These are phyloP conservation scores for Ophiostoma angusticollis DNA, from an alignment of 2,329 filamentous ascomycete genomes.

Conservation along the genomic window DNA sequence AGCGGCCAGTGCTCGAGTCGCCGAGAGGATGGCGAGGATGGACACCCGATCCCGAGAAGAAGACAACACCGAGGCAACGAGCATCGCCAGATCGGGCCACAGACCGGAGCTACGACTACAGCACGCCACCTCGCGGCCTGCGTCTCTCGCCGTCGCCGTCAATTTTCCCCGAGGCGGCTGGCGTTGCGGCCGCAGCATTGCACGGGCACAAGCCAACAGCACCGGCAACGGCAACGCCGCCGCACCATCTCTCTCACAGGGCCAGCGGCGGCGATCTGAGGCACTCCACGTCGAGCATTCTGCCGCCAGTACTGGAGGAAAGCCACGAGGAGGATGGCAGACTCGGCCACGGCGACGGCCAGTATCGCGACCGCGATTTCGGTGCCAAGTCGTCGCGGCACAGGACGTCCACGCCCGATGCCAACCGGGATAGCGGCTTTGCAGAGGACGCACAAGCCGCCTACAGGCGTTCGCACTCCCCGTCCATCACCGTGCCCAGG, in stretches of 20 bases:
- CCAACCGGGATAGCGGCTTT: conserved; percentile 38
- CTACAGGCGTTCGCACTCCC: background rate
- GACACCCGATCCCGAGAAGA: conserved; percentile 10
- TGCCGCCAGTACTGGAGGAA: conserved; percentile 42
- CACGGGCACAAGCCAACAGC: conserved; percentile 4
- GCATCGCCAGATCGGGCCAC: background rate
- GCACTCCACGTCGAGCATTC: conserved; percentile 22
- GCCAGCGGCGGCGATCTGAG: conserved; percentile 8
- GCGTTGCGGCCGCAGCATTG: background rate
- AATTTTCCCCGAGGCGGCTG: conserved; percentile 3
- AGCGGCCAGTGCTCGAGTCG: conserved; percentile 10
- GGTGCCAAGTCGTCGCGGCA: conserved; percentile 10
- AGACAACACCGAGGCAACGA: too few species aligned
- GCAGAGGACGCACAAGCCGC: conserved; percentile 28
- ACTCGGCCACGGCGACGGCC: conserved; percentile 3
- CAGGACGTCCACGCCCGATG: conserved; percentile 19
- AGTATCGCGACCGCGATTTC: conserved; percentile 12
- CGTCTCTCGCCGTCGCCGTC: conserved; percentile 8
- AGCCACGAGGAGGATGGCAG: conserved; percentile 29
- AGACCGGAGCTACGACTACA: conserved; percentile 3
- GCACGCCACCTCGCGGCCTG: conserved; percentile 2
- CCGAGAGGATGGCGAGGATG: conserved; percentile 3
- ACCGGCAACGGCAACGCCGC: background rate
- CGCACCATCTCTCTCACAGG: conserved; percentile 3
- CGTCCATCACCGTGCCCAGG: background rate